Base-by-base conservation (phyloP, 495 filamentous ascomycete species). In the Pseudoneurospora amorphoporcata region DNA sequence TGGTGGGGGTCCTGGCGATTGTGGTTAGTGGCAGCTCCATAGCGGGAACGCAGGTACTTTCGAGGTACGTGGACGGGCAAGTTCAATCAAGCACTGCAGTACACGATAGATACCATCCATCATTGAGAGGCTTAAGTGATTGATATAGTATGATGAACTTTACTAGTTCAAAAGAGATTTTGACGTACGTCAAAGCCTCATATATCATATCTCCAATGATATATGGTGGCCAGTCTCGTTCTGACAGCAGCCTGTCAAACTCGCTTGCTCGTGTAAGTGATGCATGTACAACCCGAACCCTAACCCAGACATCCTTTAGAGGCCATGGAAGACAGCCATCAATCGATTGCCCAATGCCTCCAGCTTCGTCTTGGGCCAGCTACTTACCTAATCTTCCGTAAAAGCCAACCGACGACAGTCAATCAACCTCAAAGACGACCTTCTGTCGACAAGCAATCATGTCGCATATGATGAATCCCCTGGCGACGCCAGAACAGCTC, bases 401-500 rank as follows among this genome's bases (percentile, higher is more conserved):
- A 65, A 8, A 37, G 3, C 14, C 16, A 2, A 65, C 29, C 53
- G 6, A 35, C 53, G 14, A 35, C 12, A 17, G 6, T 37, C 53
- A 65, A 17, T 65, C 19, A 47, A 43, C n/a, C 47, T 71, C 29
- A 71, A 8, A 42, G 14, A 12, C 40, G 42, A 17, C 16, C 14
- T 17, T 3, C 8, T 16, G 29, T 8, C 14, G 53, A 32, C 29
- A 61, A 61, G 8, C n/a, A 53, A 77, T 69, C 39, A 87, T 88
- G 86, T 73, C 83, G 32, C 85, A 86, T 74, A 86, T 98, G 72
- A 90, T 90, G 7, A 98, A 98, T 79, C 89, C 94, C 8, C 88
- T 98, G 37, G 93, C 92, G n/a, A 94, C 94, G 17, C 83, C 89
- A 7, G 87, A 90, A 23, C 95, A 98, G 78, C 87, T 99, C 12